These are phyloP conservation scores for Dictyostelium purpureum DNA, from an alignment of 78 protist species.

Conservation along the genomic window DNA sequence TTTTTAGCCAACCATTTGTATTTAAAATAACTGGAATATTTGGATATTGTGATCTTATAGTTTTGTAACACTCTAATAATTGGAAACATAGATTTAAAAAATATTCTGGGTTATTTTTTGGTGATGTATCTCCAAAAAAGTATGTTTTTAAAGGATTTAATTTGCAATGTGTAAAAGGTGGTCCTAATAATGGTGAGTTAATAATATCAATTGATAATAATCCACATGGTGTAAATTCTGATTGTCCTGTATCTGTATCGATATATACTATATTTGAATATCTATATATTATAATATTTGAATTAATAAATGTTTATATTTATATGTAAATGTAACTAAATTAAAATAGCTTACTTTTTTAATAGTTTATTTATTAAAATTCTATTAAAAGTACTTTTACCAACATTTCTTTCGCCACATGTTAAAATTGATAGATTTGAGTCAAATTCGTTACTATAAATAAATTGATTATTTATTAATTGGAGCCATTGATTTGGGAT, in stretches of 20 bases:
- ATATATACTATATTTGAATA: constrained; percentile 15
- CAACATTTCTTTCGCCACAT: constrained; percentile 49
- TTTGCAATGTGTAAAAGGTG: constrained; percentile 52
- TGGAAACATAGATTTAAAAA: constrained; percentile 4
- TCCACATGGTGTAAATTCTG: constrained; percentile 67
- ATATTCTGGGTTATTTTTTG: constrained; percentile 50
- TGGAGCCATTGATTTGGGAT: constrained; percentile 36
- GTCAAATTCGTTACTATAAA: not conserved
- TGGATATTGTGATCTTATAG: not conserved
- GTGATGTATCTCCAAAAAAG: constrained; percentile 54
- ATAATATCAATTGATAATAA: constrained; percentile 35
- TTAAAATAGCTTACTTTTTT: not conserved
- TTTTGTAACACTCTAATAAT: constrained; percentile 5
- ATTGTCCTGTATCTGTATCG: constrained; percentile 63
- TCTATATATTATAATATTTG: not conserved
- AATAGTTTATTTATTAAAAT: constrained; percentile 28
- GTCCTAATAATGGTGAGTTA: constrained; percentile 56
- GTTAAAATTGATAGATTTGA: constrained; percentile 8
- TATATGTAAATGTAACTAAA: not conserved
- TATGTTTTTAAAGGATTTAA: constrained; percentile 9
- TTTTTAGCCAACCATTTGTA: constrained; percentile 58
- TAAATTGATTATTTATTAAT: constrained; percentile 8
- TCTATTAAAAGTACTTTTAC: constrained; percentile 78
- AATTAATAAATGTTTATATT: not conserved
- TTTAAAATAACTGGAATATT: constrained; percentile 44